Percentiles rank a stretch among this genome's conserved stretches.
Conservation (phyloP, 345 rosid species). For the Bruguiera gymnorhiza region DNA sequence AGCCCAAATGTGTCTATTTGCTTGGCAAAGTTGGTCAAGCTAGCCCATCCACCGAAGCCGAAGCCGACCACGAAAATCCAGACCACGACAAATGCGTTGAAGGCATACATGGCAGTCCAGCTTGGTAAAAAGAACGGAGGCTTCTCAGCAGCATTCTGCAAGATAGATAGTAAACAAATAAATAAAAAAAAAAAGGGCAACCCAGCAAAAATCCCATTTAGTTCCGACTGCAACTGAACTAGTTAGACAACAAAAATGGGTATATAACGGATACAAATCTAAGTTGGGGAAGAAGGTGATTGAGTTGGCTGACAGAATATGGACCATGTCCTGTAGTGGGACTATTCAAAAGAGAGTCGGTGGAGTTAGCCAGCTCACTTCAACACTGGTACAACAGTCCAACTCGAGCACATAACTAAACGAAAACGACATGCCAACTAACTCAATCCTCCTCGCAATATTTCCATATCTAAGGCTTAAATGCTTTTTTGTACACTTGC, state of each 20-base stretch:
- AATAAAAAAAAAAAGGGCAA: background rate
- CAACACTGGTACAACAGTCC: slow-evolving; percentile 14
- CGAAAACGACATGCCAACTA: slow-evolving; percentile 49
- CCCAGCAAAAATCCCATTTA: too few relatives aligned
- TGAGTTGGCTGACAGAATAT: too few relatives aligned
- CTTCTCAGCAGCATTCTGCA: slow-evolving; percentile 95
- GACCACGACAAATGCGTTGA: slow-evolving; percentile 63
- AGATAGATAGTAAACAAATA: background rate
- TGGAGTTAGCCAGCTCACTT: slow-evolving; percentile 32
- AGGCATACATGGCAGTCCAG: slow-evolving; percentile 81
- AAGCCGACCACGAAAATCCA: slow-evolving; percentile 92
- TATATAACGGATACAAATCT: too few relatives aligned
- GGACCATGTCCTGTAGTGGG: too few relatives aligned
- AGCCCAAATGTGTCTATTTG: slow-evolving; percentile 92
- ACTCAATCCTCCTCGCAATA: slow-evolving; percentile 26
- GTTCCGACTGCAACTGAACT: too few relatives aligned
- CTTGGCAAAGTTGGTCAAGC: slow-evolving; percentile 77
- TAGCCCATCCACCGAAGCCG: slow-evolving; percentile 96
- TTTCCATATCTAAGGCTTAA: slow-evolving; percentile 40
- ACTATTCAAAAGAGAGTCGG: too few relatives aligned
- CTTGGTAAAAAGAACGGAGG: slow-evolving; percentile 83
- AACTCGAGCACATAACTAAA: slow-evolving; percentile 46
- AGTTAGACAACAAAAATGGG: too few relatives aligned
- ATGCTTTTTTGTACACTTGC: slow-evolving; percentile 32
- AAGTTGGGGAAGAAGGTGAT: too few relatives aligned